A percentile compares a stretch with the other conserved stretches of the same genome.
Evolutionary conservation across 805 yeast genomes (phyloP).

Genomic region (Blastobotrys muscicola): DNA sequence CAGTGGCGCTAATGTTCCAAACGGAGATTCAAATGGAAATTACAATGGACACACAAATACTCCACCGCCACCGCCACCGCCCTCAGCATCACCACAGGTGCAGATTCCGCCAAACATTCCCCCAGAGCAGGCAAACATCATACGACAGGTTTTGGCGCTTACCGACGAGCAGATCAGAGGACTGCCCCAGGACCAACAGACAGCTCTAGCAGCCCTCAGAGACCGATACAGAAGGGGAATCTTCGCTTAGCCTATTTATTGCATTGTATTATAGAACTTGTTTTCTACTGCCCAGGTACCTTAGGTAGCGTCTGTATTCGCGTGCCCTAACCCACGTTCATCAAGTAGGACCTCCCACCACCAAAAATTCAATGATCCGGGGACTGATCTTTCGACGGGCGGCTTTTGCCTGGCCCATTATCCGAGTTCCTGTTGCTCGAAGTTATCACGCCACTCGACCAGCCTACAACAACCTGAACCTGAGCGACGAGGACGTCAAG

Average conservation of each 20-base stretch:
- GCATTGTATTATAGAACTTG: no score
- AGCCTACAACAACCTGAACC: no score
- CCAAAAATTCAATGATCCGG: no score
- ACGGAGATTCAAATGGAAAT: slow-evolving; percentile 2
- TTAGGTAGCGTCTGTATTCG: no score
- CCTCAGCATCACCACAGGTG: slow-evolving; percentile 12
- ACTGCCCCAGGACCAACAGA: slow-evolving; percentile 42
- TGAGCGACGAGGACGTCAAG: background rate
- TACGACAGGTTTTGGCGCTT: slow-evolving; percentile 41
- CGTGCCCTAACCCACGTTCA: no score
- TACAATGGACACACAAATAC: slow-evolving; percentile 6
- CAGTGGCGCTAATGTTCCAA: slow-evolving; percentile 6
- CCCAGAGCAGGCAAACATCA: slow-evolving; percentile 36
- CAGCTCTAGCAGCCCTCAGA: slow-evolving; percentile 19
- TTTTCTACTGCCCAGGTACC: no score
- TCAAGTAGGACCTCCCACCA: no score
- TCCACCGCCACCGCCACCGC: slow-evolving; percentile 12
- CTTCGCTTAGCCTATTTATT: no score
- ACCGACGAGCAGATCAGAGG: slow-evolving; percentile 39
- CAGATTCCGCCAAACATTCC: slow-evolving; percentile 3
- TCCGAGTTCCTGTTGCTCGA: no score
- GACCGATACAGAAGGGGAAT: slow-evolving; percentile 12
- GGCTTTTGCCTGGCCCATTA: no score
- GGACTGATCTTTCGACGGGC: no score
- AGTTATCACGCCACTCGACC: no score